Conservation (phyloP, 345 rosid genomes). For the Barbarea vulgaris region DNA sequence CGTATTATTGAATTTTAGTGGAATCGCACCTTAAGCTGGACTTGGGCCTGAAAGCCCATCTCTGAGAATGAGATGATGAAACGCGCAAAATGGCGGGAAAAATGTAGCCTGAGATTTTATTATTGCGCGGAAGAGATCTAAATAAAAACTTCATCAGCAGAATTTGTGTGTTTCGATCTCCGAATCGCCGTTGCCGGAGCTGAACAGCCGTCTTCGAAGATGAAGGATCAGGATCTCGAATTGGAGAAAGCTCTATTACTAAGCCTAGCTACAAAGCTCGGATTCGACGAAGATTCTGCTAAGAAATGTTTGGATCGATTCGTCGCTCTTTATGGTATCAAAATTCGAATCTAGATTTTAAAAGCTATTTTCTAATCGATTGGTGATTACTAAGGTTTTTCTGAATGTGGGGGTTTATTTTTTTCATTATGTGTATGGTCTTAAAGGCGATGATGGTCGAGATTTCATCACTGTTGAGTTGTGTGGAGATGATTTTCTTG, state of each 20-base stretch:
- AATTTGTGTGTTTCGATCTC: neutral
- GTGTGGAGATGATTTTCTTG: conserved; percentile 88
- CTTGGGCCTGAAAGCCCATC: conserved; percentile 19
- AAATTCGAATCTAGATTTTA: neutral
- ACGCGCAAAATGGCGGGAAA: conserved; percentile 32
- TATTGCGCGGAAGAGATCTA: conserved; percentile 31
- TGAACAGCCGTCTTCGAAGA: conserved; percentile 1
- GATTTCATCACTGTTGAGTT: conserved; percentile 81
- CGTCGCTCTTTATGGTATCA: conserved; percentile 74
- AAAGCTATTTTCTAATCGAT: neutral
- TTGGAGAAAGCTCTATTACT: conserved; percentile 68
- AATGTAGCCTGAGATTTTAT: neutral
- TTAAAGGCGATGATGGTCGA: conserved; percentile 73
- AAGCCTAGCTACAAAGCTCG: conserved; percentile 67
- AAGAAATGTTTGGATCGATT: conserved; percentile 62
- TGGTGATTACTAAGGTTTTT: neutral
- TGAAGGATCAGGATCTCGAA: conserved; percentile 51
- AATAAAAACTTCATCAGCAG: neutral
- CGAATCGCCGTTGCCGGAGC: conserved; percentile 21
- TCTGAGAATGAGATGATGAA: neutral
- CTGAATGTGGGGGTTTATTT: neutral
- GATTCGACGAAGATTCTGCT: conserved; percentile 73
- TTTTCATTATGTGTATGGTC: neutral
- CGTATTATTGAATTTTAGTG: neutral
- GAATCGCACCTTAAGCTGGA: neutral